Evolutionary conservation across 2,329 filamentous ascomycete species (phyloP), one percentile per base, ranked within the genome.

Genomic region (Hypocreales sp.): DNA sequence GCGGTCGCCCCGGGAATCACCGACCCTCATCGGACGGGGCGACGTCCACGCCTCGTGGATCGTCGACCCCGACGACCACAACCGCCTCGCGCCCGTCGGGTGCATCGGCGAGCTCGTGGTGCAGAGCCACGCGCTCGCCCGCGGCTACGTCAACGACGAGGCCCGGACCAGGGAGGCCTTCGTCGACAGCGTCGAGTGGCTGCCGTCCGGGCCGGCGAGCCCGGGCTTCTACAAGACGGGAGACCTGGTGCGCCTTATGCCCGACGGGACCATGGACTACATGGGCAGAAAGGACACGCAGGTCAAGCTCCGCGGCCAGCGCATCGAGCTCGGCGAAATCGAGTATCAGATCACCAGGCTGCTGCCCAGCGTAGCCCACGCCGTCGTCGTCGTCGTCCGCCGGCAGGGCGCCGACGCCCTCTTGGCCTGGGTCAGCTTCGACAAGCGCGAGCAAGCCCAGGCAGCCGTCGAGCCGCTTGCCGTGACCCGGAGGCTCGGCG

Each of bases 241-340:
- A 4, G 62, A 67, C 32, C 43, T 65, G 10, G 60, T 48, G 3
- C 43, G 42, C 20, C 60, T 60, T 15, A 42, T 53, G 16, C 38
- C 42, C 0, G 49, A 61, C 26, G 54, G 56, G 1, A 43, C 41
- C 10, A 40, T 66, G 8, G 36, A 49, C 0, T 64, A 56, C 27
- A 36, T 64, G 17, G 65, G 64, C 23, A 52, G 68, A 10, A 68
- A 65, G 34, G 67, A 73, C 35, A 56, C 55, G 0, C 67, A 72
- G 39, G 56, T 71, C 26, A 74, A 74, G 42, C 45, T 73, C 7
- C 56, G 60, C n/a, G 73, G 72, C 14, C 70, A 61, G 33, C 46
- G 67, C 26, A 52, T 68, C 24, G 72, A 65, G 45, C 50, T 65
- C n/a, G 39, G 34, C 0, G 43, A 44, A 24, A 20, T 46, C 8